Evolutionary conservation across 306 rosid genomes (phyloP).

Genomic region (Betula pendula): DNA sequence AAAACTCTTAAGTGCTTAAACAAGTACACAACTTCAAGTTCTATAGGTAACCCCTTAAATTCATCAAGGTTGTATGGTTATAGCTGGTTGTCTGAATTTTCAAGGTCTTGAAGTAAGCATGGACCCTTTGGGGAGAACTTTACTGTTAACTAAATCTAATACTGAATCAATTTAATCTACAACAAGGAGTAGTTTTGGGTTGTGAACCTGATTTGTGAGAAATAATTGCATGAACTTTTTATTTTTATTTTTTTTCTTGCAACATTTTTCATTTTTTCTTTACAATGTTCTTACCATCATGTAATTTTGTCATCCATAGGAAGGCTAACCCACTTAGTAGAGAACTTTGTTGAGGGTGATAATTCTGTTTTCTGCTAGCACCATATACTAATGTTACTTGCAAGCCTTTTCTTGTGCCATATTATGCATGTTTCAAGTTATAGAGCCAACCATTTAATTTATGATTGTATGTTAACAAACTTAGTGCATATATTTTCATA

Average conservation of each 20-base stretch:
- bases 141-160: background rate
- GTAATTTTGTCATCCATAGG: background rate
- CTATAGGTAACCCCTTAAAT: background rate
- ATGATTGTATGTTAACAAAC: background rate
- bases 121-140: background rate
- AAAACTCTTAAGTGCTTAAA: background rate
- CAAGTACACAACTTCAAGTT: background rate
- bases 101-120: background rate
- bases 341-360: background rate
- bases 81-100: background rate
- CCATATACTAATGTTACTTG: background rate
- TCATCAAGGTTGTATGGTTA: background rate
- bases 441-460: background rate
- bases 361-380: background rate
- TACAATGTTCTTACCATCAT: background rate
- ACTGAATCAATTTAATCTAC: background rate
- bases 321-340: background rate
- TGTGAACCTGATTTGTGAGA: background rate
- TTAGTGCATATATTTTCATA: background rate
- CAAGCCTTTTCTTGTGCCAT: background rate
- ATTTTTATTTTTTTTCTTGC: too few relatives aligned
- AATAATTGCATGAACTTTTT: background rate
- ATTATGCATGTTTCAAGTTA: background rate
- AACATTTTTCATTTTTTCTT: background rate
- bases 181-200: background rate